Evolutionary conservation across 805 yeast genomes (phyloP), one percentile per base, ranked within the genome.

Genomic region (Wilhelminamyces savonicus): DNA sequence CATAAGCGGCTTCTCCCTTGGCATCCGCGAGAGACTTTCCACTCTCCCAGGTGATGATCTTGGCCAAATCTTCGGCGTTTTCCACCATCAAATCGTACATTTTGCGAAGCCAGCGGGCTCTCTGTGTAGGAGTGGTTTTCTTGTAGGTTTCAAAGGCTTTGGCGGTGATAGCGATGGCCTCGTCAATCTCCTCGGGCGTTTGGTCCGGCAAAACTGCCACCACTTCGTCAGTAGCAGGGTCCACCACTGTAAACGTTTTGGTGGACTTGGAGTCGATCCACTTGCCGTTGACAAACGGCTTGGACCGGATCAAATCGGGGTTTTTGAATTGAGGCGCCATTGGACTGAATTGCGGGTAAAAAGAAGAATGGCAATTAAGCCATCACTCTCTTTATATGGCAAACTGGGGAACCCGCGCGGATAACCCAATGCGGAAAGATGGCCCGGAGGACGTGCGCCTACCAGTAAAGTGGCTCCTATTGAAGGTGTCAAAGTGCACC

Each of bases 21-120:
- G 90, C 78, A 49, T 82, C 92, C 1, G 74, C 68, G 10, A 67
- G 54, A 1, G 88, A 72, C 54, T 82, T 82, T 21, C 94, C 94
- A 49, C 82, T 83, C 48, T 82, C 94, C 37, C 74, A 54, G 11
- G 82, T 74, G 30, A 77, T 62, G 28, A 82, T 50, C 33, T 53
- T 66, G 20, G 86, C 88, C 37, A 82, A 66, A 47, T 82, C 92
- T 5, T 72, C 75, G 16, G 62, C 59, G 51, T 82, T 72, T 31
- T 71, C 76, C 24, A 62, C 53, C 62, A 79, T 65, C 33, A 79
- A 59, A 7, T 59, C 59, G 44, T 71, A 68, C 59, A 81, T 62
- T 26, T 64, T 69, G 30, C 61, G 54, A 30, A 82, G 66, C 41
- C 78, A 41, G 13, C 57, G 60, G 4, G 78, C 59, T 32, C 90